These are phyloP conservation scores for Abrus pulchellus DNA, from an alignment of 306 rosid genomes.

Conservation along the genomic window DNA sequence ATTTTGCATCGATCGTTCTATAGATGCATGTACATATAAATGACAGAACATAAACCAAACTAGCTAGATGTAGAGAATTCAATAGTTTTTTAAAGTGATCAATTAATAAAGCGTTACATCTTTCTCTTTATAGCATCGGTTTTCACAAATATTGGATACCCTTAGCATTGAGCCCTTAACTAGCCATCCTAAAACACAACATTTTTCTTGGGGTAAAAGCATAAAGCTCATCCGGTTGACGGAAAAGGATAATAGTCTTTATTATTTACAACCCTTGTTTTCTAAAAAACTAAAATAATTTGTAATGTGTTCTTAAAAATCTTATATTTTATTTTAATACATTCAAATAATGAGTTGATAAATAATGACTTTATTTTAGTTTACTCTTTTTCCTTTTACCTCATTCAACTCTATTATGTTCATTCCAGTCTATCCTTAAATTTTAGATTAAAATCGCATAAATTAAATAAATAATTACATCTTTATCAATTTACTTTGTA, in stretches of 20 bases:
- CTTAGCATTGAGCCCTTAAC: not conserved
- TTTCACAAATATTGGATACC: constrained; percentile 35
- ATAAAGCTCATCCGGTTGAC: not conserved
- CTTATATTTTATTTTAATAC: too few species aligned
- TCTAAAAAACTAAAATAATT: too few species aligned
- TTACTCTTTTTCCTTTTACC: too few species aligned
- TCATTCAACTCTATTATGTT: too few species aligned
- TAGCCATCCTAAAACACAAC: constrained; percentile 29
- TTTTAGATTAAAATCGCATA: not conserved
- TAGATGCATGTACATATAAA: constrained; percentile 20
- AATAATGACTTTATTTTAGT: too few species aligned
- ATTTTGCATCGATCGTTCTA: constrained; percentile 31
- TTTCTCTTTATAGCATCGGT: constrained; percentile 6
- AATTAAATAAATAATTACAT: not conserved
- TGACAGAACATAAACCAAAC: constrained; percentile 29
- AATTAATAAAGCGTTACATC: not conserved
- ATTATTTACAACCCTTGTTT: too few species aligned
- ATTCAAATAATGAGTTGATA: too few species aligned
- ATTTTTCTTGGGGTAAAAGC: constrained; percentile 26
- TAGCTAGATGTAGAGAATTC: too few species aligned
- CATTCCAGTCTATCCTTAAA: too few species aligned
- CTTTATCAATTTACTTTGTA: not conserved
- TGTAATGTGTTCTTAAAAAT: too few species aligned
- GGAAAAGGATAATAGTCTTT: too few species aligned
- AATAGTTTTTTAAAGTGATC: not conserved